Evolutionary conservation across 306 rosid species (phyloP), one percentile per base, ranked within the genome.

Genomic region (Malus orientalis): DNA sequence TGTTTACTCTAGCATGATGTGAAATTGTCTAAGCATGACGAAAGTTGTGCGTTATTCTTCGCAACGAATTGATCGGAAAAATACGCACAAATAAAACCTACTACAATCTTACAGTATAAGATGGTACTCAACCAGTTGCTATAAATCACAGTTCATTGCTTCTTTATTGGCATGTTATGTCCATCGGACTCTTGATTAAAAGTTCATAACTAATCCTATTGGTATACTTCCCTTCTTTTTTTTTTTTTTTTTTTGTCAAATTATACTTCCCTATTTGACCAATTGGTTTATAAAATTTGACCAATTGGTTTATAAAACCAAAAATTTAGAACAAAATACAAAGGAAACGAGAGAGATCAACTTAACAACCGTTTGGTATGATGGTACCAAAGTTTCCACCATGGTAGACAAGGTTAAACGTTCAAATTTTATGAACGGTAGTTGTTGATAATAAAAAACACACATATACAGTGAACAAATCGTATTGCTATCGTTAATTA

Each of bases 401-500:
- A 16, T 2, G 1, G 5, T 16, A 51, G 3, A 51, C 6, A 3
- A 16, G 20, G 3, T 51, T 15, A 2, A 0, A 2, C 1, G 7
- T 49, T 49, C 20, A 49, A 49, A 49, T 49, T 15, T 49, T 2
- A 15, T 15, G 1, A 18, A 15, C 0, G 5, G 0, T 49, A 15
- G 6, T 49, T 49, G 19, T 15, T 49, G 20, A 49, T 49, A 49
- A 49, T 49, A 49, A 5, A 49, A 49, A 49, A 0, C 54, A 14
- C 1, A 0, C 20, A 0, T 42, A 53, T 1, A 33, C 49, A 55
- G 22, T 11, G 57, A 32, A 49, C 20, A 73, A 79, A 57, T 65
- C 33, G 57, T 22, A 63, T 68, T 70, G 36, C 42, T 80, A 71
- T 79, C 49, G 82, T 78, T 78, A 75, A 11, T 59, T 59, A 59